Conservation (phyloP, 1,284 basidiomycete genomes). For the Anthracocystis walkeri region DNA sequence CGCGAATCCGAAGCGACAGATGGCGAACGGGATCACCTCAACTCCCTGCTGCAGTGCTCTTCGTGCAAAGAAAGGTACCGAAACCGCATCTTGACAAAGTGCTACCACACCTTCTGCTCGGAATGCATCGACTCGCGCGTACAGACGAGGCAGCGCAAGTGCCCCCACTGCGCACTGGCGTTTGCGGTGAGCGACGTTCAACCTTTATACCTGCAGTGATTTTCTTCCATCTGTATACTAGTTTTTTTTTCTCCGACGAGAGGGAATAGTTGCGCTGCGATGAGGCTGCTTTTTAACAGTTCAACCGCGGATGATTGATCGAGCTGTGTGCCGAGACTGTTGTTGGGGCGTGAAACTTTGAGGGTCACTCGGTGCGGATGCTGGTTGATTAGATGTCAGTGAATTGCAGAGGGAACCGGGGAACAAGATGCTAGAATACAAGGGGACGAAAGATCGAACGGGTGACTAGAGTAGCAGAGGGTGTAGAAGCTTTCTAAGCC, state of each 20-base stretch:
- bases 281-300: neutral
- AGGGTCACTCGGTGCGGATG: neutral
- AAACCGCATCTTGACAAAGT: conserved; percentile 88
- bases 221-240: neutral
- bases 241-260: neutral
- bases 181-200: conserved; percentile 91
- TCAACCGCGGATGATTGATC: neutral
- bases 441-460: conserved; percentile 1
- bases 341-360: neutral
- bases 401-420: conserved; percentile 8
- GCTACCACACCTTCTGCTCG: conserved; percentile 95
- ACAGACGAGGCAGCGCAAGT: conserved; percentile 91
- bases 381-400: neutral
- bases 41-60: conserved; percentile 89
- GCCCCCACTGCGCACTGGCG: conserved; percentile 86
- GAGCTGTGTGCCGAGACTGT: neutral
- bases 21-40: conserved; percentile 73
- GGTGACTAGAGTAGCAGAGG: neutral
- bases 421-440: conserved; percentile 41
- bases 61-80: conserved; percentile 88
- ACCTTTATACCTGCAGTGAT: conserved; percentile 76
- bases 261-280: neutral
- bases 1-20: conserved; percentile 37
- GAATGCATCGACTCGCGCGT: conserved; percentile 87
- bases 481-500: conserved; percentile 4